These are phyloP conservation scores for Yarrowia porcina DNA, from an alignment of 805 yeast genomes.

Conservation along the genomic window DNA sequence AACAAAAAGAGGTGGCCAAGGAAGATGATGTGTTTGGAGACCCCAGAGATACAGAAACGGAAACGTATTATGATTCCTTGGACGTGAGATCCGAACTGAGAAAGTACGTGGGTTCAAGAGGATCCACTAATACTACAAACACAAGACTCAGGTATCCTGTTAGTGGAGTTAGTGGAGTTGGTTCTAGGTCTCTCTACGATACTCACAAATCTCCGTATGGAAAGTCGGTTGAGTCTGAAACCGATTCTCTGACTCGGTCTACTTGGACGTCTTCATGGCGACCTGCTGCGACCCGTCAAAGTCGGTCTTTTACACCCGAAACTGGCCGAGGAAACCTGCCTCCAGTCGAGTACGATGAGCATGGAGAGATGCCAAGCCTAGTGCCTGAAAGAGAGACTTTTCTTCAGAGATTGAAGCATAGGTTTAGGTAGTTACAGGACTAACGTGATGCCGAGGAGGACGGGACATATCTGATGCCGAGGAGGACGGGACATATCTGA, in stretches of 20 bases:
- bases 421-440: not conserved
- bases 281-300: not conserved
- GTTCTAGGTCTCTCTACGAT: not conserved
- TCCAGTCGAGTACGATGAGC: too few relatives aligned
- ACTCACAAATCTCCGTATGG: too few relatives aligned
- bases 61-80: slow-evolving; percentile 8
- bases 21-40: not conserved
- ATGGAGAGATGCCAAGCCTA: not conserved
- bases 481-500: too few relatives aligned
- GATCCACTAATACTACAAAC: slow-evolving; percentile 8
- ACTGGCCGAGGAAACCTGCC: too few relatives aligned
- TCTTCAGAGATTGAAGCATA: not conserved
- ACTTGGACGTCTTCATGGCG: not conserved
- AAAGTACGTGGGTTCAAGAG: not conserved
- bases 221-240: too few relatives aligned
- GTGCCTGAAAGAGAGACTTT: not conserved
- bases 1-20: not conserved
- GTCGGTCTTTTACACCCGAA: not conserved
- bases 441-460: not conserved
- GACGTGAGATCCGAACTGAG: not conserved
- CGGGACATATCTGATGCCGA: not conserved
- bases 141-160: slow-evolving; percentile 1
- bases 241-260: too few relatives aligned
- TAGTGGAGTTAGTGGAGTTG: not conserved
- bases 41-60: not conserved